Evolutionary conservation across 2,329 filamentous ascomycete genomes (phyloP), one percentile per base, ranked within the genome.

Genomic region (Ascochyta fabae): DNA sequence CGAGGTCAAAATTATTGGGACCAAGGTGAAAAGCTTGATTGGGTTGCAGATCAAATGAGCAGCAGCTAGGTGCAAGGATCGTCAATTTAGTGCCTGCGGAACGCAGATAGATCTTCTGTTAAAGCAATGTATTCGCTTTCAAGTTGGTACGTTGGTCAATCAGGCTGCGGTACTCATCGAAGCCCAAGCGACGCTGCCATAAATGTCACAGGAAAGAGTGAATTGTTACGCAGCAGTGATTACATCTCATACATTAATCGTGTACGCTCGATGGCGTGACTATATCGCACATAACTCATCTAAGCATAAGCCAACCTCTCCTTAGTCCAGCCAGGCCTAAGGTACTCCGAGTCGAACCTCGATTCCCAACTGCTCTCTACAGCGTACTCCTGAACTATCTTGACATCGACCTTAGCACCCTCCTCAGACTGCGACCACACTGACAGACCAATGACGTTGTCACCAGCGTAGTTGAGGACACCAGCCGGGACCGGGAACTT

Each of bases 401-500:
- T 78, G 4, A 86, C 67, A 13, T 75, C 76, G 7, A 85, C 64
- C 60, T 78, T 77, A 0, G 79, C 84, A 0, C 83, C 84, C 10
- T 80, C 78, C 6, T 80, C 79, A 2, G 75, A 79, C 73, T 86
- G 84, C 8, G 84, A 83, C 86, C 86, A 88, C 0, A 88, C 73
- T 15, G 81, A 84, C 12, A 87, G 67, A 0, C 76, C 81, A 48
- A 88, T 78, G 0, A 82, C 84, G 58, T 88, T 88, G 8, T 83
- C 76, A 0, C 85, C 86, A 6, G 72, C 70, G 55, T 87, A 86
- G 64, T 87, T 78, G 8, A 87, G 69, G 5, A 88, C 76, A 0
- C 86, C 85, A 0, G 82, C 81, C 1, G 84, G 85, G 2, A 88
- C 82, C 0, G 86, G 85, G 62, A 85, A 88, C 15, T 79, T 76